These are phyloP conservation scores for Borovskyia barvae DNA, from an alignment of 208 protist genomes.

Conservation along the genomic window DNA sequence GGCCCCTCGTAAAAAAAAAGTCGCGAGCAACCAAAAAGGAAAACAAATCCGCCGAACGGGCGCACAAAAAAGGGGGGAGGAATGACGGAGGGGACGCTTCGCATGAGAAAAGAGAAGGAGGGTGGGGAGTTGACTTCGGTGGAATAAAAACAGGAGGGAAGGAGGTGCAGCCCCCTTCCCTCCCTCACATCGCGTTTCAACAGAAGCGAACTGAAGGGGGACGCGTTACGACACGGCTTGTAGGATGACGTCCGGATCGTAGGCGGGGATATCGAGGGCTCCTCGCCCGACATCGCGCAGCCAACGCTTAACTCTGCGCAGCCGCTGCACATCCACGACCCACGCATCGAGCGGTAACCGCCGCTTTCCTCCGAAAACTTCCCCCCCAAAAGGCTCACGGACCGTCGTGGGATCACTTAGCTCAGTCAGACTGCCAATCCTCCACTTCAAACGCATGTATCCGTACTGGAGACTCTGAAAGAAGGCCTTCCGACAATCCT, in stretches of 20 bases:
- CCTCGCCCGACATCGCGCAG: slow-evolving; percentile 13
- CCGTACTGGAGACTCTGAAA: slow-evolving; percentile 7
- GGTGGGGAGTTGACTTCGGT: too few relatives aligned
- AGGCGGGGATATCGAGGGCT: neutral
- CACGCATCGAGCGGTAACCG: slow-evolving; percentile 30
- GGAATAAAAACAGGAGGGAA: too few relatives aligned
- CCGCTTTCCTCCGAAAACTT: slow-evolving; percentile 11
- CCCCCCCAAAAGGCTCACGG: slow-evolving; percentile 4
- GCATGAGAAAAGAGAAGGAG: too few relatives aligned
- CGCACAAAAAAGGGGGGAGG: too few relatives aligned
- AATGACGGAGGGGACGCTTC: too few relatives aligned
- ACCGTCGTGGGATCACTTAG: neutral
- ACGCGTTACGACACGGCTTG: slow-evolving; percentile 2
- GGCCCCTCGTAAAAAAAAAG: too few relatives aligned
- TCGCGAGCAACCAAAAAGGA: too few relatives aligned
- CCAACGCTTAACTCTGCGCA: slow-evolving; percentile 4
- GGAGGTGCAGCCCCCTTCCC: too few relatives aligned
- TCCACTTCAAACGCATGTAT: slow-evolving; percentile 26
- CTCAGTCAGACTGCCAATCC: slow-evolving; percentile 1
- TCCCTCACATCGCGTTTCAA: too few relatives aligned
- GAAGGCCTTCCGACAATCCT: slow-evolving; percentile 16
- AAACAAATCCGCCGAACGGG: too few relatives aligned
- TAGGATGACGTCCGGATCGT: slow-evolving; percentile 23
- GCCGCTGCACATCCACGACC: slow-evolving; percentile 18
- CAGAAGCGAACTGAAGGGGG: too few relatives aligned